Evolutionary conservation across 352 stramenopile species (phyloP), one percentile per base, ranked within the genome.

Genomic region (Phytophthora palmivora): DNA sequence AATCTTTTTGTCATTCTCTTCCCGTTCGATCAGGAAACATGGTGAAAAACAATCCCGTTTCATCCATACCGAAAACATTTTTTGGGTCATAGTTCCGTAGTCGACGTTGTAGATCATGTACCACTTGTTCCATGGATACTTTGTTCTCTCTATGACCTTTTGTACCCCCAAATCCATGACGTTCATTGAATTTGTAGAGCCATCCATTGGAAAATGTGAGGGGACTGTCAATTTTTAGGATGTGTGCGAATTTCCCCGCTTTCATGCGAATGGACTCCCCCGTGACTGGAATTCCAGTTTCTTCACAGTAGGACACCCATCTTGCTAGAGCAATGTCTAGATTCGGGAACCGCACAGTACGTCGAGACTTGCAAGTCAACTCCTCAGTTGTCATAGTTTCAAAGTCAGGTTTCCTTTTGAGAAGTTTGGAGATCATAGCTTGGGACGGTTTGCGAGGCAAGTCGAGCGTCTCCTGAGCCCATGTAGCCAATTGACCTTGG

Each of bases 171-270:
- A 76, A 71, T 10, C 67, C 67, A 32, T 76, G 62, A 6, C 67
- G 62, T 53, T 64, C 58, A 41, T 72, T 72, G 43, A 76, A 76
- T 44, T 65, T 69, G 51, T 65, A 67, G 32, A 76, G 67, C 67
- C 67, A 76, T 2, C 67, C 67, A 34, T 76, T 76, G 4, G 67
- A 69, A 41, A 64, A 72, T 2, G 39, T 69, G 8, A 70, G 47
- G 0, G 61, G 63, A 3, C 39, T 22, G n/a, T 72, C 37, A 9
- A 76, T 68, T 15, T 58, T 12, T 2, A 76, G 46, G 28, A 76
- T 46, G 26, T 62, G 6, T 0, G 67, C 51, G 47, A 72, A 76
- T 16, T 10, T 42, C 24, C 42, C 51, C 4, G 62, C 67, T 53
- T 76, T 69, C 16, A 34, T 6, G 14, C 63, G 58, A 16, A 76